phyloP scores from a whole-genome alignment of 2,329 filamentous ascomycete species.

The Onygena corvina region DNA sequence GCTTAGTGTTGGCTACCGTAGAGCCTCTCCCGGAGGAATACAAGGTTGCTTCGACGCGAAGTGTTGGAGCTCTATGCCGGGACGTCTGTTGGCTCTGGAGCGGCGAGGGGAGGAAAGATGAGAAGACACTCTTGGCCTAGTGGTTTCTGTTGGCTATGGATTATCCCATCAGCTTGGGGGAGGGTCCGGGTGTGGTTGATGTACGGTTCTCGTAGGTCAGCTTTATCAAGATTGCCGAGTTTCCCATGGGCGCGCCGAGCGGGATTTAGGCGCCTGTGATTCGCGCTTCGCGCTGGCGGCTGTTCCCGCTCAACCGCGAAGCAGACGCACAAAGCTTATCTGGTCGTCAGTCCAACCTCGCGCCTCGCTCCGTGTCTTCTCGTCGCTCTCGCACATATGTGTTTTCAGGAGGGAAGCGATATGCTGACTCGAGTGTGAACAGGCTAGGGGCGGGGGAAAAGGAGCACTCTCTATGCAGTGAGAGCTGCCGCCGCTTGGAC shows the following conservation, averaged over 20 bases:
- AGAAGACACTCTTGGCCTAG: too few relatives aligned
- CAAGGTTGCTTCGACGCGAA: neutral
- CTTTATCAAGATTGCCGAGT: neutral
- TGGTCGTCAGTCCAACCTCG: neutral
- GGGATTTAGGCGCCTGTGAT: constrained; percentile 1
- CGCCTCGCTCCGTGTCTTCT: neutral
- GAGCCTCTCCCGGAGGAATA: neutral
- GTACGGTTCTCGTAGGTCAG: neutral
- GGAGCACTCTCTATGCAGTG: too few relatives aligned
- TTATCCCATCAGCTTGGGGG: too few relatives aligned
- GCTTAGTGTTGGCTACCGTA: neutral
- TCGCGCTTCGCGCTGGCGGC: constrained; percentile 2
- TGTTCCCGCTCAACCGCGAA: constrained; percentile 1
- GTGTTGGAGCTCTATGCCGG: neutral
- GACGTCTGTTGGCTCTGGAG: neutral
- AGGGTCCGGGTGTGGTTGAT: neutral
- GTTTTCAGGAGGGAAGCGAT: too few relatives aligned
- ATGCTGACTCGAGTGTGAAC: too few relatives aligned
- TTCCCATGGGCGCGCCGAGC: neutral
- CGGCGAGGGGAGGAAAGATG: too few relatives aligned
- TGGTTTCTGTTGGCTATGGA: too few relatives aligned
- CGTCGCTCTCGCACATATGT: neutral
- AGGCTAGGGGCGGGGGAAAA: too few relatives aligned
- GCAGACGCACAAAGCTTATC: neutral
- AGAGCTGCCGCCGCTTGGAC: neutral